Conservation (phyloP, 2,329 filamentous ascomycete genomes). For the Coniochaeta pulveracea region DNA sequence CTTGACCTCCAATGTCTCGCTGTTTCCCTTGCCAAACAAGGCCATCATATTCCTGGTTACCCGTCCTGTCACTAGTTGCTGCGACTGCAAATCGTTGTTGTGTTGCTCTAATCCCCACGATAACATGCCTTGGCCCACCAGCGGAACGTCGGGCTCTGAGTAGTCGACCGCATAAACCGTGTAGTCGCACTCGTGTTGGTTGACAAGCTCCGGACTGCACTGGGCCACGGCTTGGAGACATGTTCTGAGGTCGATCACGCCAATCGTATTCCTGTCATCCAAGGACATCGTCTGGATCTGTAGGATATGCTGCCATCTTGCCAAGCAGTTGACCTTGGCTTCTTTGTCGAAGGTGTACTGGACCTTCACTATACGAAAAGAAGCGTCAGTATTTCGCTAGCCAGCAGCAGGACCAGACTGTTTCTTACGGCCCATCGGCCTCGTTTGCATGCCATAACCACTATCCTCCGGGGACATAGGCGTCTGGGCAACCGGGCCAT, state of each 20-base stretch:
- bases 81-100: constrained; percentile 42
- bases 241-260: constrained; percentile 74
- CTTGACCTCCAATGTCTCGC: constrained; percentile 88
- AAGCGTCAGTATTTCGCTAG: neutral
- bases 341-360: constrained; percentile 92
- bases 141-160: constrained; percentile 83
- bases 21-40: constrained; percentile 70
- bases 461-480: constrained; percentile 11
- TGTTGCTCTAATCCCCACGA: constrained; percentile 66
- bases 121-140: constrained; percentile 92
- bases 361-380: constrained; percentile 63
- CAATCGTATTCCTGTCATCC: constrained; percentile 72
- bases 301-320: constrained; percentile 69
- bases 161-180: constrained; percentile 97
- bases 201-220: constrained; percentile 76
- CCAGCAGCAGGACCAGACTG: neutral
- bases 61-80: constrained; percentile 72
- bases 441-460: constrained; percentile 17
- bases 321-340: constrained; percentile 79
- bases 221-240: constrained; percentile 73
- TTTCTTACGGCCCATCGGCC: constrained; percentile 21
- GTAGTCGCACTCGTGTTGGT: constrained; percentile 66
- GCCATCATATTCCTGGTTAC: constrained; percentile 79
- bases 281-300: constrained; percentile 70
- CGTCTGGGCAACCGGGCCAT: constrained; percentile 10